phyloP scores from a whole-genome alignment of 148 eudicot genomes.

The Linanthus parryae region DNA sequence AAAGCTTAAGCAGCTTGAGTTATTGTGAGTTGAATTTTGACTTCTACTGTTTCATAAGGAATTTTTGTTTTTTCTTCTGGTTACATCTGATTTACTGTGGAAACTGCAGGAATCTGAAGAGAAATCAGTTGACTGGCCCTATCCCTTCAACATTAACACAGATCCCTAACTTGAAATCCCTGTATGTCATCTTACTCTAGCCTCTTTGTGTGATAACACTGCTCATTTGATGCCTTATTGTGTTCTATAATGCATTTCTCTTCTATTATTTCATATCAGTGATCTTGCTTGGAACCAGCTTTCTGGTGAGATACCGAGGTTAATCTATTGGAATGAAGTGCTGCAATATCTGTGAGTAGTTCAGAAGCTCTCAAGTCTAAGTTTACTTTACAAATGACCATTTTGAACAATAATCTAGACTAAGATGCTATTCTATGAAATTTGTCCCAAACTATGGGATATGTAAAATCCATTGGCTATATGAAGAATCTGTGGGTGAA shows the following conservation, averaged over 20 bases:
- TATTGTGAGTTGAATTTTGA: constrained; percentile 32
- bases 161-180: constrained; percentile 57
- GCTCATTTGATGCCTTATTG: no score
- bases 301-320: constrained; percentile 60
- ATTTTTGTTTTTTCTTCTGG: neutral
- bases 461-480: no score
- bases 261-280: constrained; percentile 17
- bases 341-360: constrained; percentile 59
- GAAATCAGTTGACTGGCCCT: constrained; percentile 61
- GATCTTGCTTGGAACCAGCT: constrained; percentile 66
- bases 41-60: no score
- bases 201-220: no score
- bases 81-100: neutral
- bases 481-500: no score
- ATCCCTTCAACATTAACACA: constrained; percentile 64
- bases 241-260: neutral
- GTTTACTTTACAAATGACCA: no score
- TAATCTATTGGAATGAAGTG: constrained; percentile 77
- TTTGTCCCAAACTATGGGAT: no score
- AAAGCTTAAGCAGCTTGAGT: constrained; percentile 62
- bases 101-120: constrained; percentile 46
- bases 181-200: no score
- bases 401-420: no score
- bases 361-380: no score
- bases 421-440: no score